Base-by-base conservation (phyloP, 1,284 basidiomycete species). In the Rhodotorula glutinis region DNA sequence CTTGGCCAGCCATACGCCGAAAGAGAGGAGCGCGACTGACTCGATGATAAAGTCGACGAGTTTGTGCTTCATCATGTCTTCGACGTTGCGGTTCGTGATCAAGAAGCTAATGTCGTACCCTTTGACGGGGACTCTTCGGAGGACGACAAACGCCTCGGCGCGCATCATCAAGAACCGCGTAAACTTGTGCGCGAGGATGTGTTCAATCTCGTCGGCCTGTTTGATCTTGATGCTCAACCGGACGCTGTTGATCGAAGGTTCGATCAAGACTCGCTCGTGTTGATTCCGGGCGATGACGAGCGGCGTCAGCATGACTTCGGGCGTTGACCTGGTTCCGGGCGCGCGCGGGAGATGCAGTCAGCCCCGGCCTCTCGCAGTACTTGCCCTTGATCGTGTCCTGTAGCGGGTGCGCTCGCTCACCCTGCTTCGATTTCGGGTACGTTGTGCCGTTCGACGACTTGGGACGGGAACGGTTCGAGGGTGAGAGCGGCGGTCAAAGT, bases 11-110 rank as follows among this genome's bases (percentile, higher is more conserved):
- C 5, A 38, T 17, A 13, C 9, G 40, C 4, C 29, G 49, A 23
- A 16, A 57, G 41, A 5, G 25, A 27, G 17, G 2, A 30, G 21
- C 5, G 25, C 7, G 43, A 75, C 75, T 53, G 73, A 92, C 89
- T 98, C 92, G 74, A 98, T 97, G 80, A 99, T 96, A 81, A 99
- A 99, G 81, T 99, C 96, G 53, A 99, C 96, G 63, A 99, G 88
- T 82, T 98, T 98, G 81, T 98, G 94, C 82, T 98, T 98, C 74
- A 98, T 83, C 93, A 99, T 96, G 4, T 90, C 91, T 79, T 98
- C 95, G 30, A 92, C 87, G 79, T 98, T 93, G 70, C 88, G 88
- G 80, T 98, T 98, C 65, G 96, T 98, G 78, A 99, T 96, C 71
- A 99, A 82, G 84, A 99, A 99, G 10, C 91, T 95, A 74, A 99